These are phyloP conservation scores for Cyanidiococcus yangmingshanensis DNA, from an alignment of 23 red algal genomes.

Conservation along the genomic window DNA sequence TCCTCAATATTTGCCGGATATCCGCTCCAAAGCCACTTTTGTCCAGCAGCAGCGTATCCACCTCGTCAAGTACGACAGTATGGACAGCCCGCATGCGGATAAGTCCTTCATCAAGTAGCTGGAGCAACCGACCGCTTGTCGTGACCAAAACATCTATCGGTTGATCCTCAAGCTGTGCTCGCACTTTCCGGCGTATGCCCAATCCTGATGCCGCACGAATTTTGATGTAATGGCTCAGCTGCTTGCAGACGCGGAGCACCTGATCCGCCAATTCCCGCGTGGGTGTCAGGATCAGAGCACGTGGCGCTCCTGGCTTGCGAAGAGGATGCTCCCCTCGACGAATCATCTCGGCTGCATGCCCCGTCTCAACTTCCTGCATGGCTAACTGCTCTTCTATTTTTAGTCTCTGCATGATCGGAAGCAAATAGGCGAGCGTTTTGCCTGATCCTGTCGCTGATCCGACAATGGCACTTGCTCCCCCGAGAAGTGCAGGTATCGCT, in stretches of 20 bases:
- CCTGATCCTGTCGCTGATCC: conserved; percentile 86
- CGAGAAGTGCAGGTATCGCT: background rate
- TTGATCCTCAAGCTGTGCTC: conserved; percentile 17
- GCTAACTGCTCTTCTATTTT: conserved; percentile 30
- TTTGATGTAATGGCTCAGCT: conserved; percentile 50
- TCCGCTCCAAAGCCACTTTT: conserved; percentile 41
- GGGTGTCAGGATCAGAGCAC: conserved; percentile 74
- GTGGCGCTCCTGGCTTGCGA: conserved; percentile 26
- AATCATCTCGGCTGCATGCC: background rate
- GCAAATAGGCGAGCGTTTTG: conserved; percentile 80
- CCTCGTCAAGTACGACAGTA: conserved; percentile 68
- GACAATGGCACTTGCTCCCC: conserved; percentile 47
- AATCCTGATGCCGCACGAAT: conserved; percentile 33
- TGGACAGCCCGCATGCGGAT: conserved; percentile 46
- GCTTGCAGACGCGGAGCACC: conserved; percentile 42
- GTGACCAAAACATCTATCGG: conserved; percentile 67
- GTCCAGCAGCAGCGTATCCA: conserved; percentile 69
- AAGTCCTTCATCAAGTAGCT: conserved; percentile 32
- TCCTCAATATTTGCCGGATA: conserved; percentile 27
- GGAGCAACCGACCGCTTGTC: conserved; percentile 53
- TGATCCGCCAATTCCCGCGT: conserved; percentile 90
- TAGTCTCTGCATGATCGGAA: conserved; percentile 55
- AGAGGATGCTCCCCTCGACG: background rate
- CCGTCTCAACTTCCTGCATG: background rate
- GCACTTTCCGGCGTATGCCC: conserved; percentile 21